Base-by-base conservation (phyloP, 2,329 filamentous ascomycete genomes). In the Pseudogymnoascus sp. region DNA sequence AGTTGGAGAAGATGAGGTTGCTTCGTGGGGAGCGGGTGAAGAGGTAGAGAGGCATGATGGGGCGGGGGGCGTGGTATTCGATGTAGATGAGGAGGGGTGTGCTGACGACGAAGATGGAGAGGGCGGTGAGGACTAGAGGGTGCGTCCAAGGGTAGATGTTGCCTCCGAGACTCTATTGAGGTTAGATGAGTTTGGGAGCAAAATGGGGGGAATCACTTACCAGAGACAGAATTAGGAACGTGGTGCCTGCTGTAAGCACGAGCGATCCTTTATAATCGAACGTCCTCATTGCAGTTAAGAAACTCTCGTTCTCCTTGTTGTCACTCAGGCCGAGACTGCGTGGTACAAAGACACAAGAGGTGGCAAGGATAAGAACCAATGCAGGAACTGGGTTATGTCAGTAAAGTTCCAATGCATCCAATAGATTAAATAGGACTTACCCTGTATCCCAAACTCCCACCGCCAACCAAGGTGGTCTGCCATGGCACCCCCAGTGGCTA, bases 391-490 rank as follows among this genome's bases (percentile, higher is more conserved):
- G n/a, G 14, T 1, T 1, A 54, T 54, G 28, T 54, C 7, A 54
- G 28, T 32, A 54, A 5, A 18, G 25, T 12, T 14, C 16, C 28
- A 32, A 32, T 20, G 28, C 11, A 14, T 16, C 41, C n/a, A 18
- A 12, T 16, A 18, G 2, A 6, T 20, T n/a, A 20, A 6, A 54
- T 32, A 4, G 4, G 9, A 18, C 47, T 3, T 54, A 54, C 47
- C 18, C n/a, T 87, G 84, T 6, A 86, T 72, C 60, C 82, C 82
- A 69, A 87, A 90, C 61, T 87, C 86, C 84, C 85, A 88, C 41
- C 88, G 77, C 88, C 88, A 91, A 30, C 88, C 88, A 1, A 91
- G 72, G 34, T 76, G 77, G 68, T 91, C 87, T 22, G 86, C 86
- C 68, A 91, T 82, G 59, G 84, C 77, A 1, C 88, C 88, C 12